These are phyloP conservation scores for Mikania micrantha DNA, from an alignment of 129 eudicot genomes.

Conservation along the genomic window DNA sequence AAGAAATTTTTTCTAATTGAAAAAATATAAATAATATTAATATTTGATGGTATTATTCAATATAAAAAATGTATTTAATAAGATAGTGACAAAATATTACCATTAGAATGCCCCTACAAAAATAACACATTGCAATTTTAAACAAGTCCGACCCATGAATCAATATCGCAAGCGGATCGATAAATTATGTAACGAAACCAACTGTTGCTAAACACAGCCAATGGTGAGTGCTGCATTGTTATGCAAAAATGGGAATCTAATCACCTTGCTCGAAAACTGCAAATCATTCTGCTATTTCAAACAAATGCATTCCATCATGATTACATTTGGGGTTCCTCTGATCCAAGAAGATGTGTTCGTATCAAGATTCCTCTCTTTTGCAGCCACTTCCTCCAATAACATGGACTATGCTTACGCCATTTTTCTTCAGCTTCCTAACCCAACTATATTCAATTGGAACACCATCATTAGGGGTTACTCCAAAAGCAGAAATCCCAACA, in stretches of 20 bases:
- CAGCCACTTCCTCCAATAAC: constrained; percentile 38
- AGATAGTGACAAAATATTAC: too few species aligned
- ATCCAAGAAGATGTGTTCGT: constrained; percentile 26
- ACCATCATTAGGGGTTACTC: constrained; percentile 67
- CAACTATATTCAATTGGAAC: constrained; percentile 54
- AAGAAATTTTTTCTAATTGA: too few species aligned
- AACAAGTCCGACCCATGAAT: too few species aligned
- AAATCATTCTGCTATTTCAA: constrained; percentile 42
- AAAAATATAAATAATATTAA: too few species aligned
- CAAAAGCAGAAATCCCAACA: constrained; percentile 42
- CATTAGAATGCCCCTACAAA: too few species aligned
- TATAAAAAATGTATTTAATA: too few species aligned
- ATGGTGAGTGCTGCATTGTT: constrained; percentile 38
- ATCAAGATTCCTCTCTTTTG: constrained; percentile 51
- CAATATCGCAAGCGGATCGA: too few species aligned
- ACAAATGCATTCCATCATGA: constrained; percentile 53
- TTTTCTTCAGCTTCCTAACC: constrained; percentile 48
- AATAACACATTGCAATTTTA: too few species aligned
- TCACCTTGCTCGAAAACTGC: constrained; percentile 45
- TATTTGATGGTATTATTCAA: too few species aligned
- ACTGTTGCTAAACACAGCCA: background rate
- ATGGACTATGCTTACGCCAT: constrained; percentile 47
- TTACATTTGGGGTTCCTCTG: constrained; percentile 42
- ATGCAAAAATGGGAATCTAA: constrained; percentile 15
- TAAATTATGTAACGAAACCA: background rate